These are phyloP conservation scores for Coemansia brasiliensis DNA, from an alignment of 192 early-diverging fungal genomes.

Conservation along the genomic window DNA sequence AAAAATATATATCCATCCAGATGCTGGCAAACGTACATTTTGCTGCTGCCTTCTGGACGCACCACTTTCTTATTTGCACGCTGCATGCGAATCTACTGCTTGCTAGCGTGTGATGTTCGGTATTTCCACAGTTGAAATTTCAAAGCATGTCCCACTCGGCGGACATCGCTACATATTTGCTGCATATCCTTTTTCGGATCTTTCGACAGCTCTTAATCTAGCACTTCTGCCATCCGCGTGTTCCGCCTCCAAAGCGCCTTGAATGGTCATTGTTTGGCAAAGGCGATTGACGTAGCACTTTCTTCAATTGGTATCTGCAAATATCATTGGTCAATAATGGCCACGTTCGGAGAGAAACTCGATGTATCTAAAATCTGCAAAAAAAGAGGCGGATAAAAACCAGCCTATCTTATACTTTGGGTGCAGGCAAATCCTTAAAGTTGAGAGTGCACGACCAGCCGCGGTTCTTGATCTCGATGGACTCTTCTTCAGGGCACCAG, in stretches of 20 bases:
- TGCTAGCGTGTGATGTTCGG: too few relatives aligned
- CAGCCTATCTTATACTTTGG: slow-evolving; percentile 7
- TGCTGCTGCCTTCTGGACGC: too few relatives aligned
- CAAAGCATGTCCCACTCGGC: too few relatives aligned
- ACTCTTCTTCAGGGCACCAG: slow-evolving; percentile 48
- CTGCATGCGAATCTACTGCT: slow-evolving; percentile 1
- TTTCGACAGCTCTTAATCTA: too few relatives aligned
- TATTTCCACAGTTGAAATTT: too few relatives aligned
- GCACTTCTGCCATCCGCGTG: too few relatives aligned
- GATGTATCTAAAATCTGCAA: neutral
- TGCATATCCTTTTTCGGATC: too few relatives aligned
- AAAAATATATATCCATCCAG: neutral
- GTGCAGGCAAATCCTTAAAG: slow-evolving; percentile 36
- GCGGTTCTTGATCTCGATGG: slow-evolving; percentile 40
- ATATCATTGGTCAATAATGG: slow-evolving; percentile 5
- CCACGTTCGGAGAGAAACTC: slow-evolving; percentile 5
- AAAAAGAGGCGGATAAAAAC: neutral
- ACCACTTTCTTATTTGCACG: neutral
- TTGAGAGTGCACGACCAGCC: slow-evolving; percentile 49
- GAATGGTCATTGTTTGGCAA: too few relatives aligned
- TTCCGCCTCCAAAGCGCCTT: too few relatives aligned
- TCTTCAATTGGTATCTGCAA: neutral
- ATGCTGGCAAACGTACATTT: too few relatives aligned
- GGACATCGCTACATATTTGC: too few relatives aligned
- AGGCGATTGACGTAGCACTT: too few relatives aligned